Base-by-base conservation (phyloP, 495 filamentous ascomycete genomes). In the Elaphomyces granulatus region DNA sequence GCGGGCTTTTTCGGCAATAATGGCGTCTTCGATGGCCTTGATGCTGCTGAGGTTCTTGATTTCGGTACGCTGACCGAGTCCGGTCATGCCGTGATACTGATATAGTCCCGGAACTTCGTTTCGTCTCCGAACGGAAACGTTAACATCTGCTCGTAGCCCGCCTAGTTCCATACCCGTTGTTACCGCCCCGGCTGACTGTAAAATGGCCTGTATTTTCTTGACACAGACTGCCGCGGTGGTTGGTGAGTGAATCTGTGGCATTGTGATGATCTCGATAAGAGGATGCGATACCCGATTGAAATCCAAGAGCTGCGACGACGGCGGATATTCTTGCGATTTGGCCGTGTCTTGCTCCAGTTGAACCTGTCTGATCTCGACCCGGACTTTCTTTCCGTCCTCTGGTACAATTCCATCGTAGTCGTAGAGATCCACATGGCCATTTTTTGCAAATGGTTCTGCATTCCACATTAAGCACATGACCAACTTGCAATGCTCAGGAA, bases 291-390 rank as follows among this genome's bases (percentile, higher is more conserved):
- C 87, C 15, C 90, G 78, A 56, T 99, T 96, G 67, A 96, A 85
- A 49, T 99, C 90, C 21, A 99, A 64, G 44, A 92, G 73, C 41
- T 83, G 76, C n/a, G 67, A 75, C 1, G 68, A 74, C 2, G 71
- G 78, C 4, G 74, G 75, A 52, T 85, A 77, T 34, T 83, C 77
- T 9, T 84, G 74, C 0, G 92, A 94, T 56, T 95, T 96, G 34
- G 86, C 90, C 7, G 90, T 98, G 56, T 98, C 90, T 59, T 98
- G 90, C 60, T 98, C 90, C 62, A 98, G 73, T 59, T 98, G 92
- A 4, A 98, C 71, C 56, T 94, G 88, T 50, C 87, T 80, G 50
- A 98, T 94, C 17, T 77, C 81, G 31, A 96, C 66, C 1, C 61
- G 66, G 9, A 94, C 55, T 8, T 64, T 47, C 3, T 80, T 69